Evolutionary conservation across 768 basidiomycete genomes (phyloP), one percentile per base, ranked within the genome.

Genomic region (Phylloporus arenicola): DNA sequence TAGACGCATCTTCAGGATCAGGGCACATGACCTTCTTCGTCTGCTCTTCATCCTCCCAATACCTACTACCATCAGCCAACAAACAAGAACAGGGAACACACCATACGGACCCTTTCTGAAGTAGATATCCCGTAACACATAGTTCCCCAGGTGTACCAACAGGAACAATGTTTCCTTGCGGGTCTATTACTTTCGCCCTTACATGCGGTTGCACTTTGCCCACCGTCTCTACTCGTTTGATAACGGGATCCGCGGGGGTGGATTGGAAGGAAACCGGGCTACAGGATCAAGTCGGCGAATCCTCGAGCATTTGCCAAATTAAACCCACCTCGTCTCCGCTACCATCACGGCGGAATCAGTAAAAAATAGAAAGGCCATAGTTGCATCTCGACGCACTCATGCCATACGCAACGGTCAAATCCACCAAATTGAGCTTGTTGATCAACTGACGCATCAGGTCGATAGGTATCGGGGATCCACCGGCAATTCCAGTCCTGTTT

Each of bases 261-360:
- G 88, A 83, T 67, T 92, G 89, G 70, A 92, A 92, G 0, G 89
- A 84, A 0, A 91, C 88, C 0, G 89, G 89, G 55, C 88, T 88
- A 40, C 14, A 34, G 37, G 30, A 40, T 46, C 47, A 33, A 14
- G n/a, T 54, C 24, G 55, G 45, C 13, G 40, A 9, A 17, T n/a
- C 31, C 25, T 24, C 37, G 13, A 25, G n/a, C 10, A 4, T 25
- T 27, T 41, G 3, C 45, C 9, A 20, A 49, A 44, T 31, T 39
- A 33, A 43, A 9, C 40, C 38, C 41, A 80, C 81, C 81, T 85
- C 8, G 86, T 88, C 64, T 88, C 87, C 42, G 87, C 87, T 89
- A 52, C n/a, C 27, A 38, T 45, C 33, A 6, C 3, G 6, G 24
- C 6, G 31, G 22, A 19, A 10, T 64, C 42, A 62, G 53, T 16